Evolutionary conservation across 1,139 yeast species (phyloP), one percentile per base, ranked within the genome.

Genomic region (Blastobotrys aristatus): DNA sequence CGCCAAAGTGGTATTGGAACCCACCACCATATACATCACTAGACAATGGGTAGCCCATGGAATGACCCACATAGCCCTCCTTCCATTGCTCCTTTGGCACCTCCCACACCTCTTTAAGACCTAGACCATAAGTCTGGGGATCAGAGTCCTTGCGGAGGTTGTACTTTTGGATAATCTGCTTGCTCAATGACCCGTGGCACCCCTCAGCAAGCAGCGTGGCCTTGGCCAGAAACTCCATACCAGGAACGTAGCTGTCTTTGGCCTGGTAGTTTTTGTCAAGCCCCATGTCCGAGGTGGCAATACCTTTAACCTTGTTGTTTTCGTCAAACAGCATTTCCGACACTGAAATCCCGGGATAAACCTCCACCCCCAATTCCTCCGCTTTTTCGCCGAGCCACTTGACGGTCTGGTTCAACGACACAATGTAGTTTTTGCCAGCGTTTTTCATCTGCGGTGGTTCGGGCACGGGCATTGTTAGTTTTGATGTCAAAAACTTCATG

Each of bases 71-170:
- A 53, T 71, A 79, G 0, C 98, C 98, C 56, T 76, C 76, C 49
- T 79, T 74, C 70, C 87, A 90, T 53, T 86, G 85, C 47, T 81
- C 87, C 11, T 92, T 89, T 33, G 75, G 73, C n/a, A 92, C 96
- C 65, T 90, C 92, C 98, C 98, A 92, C 5, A 92, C 94, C 67
- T 92, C 98, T 66, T 92, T 92, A 51, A 92, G 77, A 29, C 98
- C 98, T 34, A 92, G 66, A 13, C 98, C 98, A 65, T 92, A 92
- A 0, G 97, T 89, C 69, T 92, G 98, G 4, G 84, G 82, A 52
- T 82, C 80, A 30, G 75, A 69, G 45, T 81, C 76, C 46, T 75
- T 74, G 50, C 97, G 76, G 49, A 92, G 71, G 40, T 81, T 73
- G 65, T 69, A 92, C 58, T 82, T 79, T 48, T 76, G 69, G 50